A percentile compares a stretch with the other conserved stretches of the same genome.
Conservation (phyloP, 2,329 filamentous ascomycete species). For the Sclerotinia minor region DNA sequence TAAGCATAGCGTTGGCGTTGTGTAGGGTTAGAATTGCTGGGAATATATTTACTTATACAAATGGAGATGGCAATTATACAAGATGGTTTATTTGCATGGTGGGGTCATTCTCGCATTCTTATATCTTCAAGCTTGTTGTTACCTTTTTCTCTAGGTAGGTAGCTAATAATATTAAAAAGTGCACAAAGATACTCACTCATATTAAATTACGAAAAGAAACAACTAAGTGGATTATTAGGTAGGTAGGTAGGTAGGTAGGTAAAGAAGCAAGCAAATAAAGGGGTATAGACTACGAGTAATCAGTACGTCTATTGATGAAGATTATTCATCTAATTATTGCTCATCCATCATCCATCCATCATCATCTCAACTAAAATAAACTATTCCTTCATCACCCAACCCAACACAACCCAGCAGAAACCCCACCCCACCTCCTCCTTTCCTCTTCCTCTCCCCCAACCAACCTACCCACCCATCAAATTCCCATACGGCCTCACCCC, state of each 20-base stretch:
- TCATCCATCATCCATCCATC: too few relatives aligned
- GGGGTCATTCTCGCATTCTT: background rate
- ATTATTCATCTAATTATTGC: too few relatives aligned
- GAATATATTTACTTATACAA: background rate
- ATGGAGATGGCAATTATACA: background rate
- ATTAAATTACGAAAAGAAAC: too few relatives aligned
- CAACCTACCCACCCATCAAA: conserved; percentile 4
- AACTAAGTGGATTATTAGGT: too few relatives aligned
- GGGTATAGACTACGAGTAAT: too few relatives aligned
- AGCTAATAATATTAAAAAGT: background rate
- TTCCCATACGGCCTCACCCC: background rate
- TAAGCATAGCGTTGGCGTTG: conserved; percentile 24
- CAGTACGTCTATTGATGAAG: too few relatives aligned
- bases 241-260: too few relatives aligned
- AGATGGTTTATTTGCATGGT: background rate
- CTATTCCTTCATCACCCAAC: background rate
- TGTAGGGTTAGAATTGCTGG: conserved; percentile 6
- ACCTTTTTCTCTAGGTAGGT: too few relatives aligned
- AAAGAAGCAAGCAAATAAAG: too few relatives aligned
- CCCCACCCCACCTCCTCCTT: too few relatives aligned
- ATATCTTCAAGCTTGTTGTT: background rate
- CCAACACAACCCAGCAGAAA: background rate
- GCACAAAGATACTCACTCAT: too few relatives aligned
- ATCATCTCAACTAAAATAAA: background rate
- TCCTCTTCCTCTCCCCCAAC: too few relatives aligned